phyloP scores from a whole-genome alignment of 352 stramenopile genomes.

The Phytophthora pisi region DNA sequence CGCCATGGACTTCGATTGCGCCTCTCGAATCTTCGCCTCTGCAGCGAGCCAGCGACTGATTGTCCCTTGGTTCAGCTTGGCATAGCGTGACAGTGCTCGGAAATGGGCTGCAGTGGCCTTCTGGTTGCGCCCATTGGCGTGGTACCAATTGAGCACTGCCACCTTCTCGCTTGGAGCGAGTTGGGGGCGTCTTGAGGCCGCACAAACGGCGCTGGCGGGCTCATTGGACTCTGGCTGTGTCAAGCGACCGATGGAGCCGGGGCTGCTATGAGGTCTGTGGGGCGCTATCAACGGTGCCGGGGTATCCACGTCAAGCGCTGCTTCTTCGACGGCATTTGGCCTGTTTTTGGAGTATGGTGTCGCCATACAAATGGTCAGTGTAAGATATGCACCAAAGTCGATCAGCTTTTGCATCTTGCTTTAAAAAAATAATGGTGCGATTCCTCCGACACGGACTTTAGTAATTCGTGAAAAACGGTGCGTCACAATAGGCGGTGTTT shows the following conservation, averaged over 20 bases:
- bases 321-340: conserved; percentile 12
- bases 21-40: conserved; percentile 24
- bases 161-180: conserved; percentile 11
- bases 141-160: conserved; percentile 19
- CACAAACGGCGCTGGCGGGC: neutral
- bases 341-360: neutral
- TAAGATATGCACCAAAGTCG: neutral
- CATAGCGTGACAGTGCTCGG: conserved; percentile 7
- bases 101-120: conserved; percentile 18
- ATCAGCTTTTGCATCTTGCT: too few species aligned
- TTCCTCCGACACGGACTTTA: too few species aligned
- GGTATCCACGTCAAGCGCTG: conserved; percentile 1
- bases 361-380: conserved; percentile 2
- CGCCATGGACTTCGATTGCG: neutral
- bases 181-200: conserved; percentile 3
- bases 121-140: conserved; percentile 21
- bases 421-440: too few species aligned
- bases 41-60: conserved; percentile 27
- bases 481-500: too few species aligned
- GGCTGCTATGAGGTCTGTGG: neutral
- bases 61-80: conserved; percentile 30
- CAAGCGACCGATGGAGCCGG: conserved; percentile 1
- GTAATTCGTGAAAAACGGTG: too few species aligned
- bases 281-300: neutral
- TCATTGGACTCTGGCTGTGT: neutral